phyloP scores from a whole-genome alignment of 202 grass and related monocot species.

The Hordeum pubiflorum region DNA sequence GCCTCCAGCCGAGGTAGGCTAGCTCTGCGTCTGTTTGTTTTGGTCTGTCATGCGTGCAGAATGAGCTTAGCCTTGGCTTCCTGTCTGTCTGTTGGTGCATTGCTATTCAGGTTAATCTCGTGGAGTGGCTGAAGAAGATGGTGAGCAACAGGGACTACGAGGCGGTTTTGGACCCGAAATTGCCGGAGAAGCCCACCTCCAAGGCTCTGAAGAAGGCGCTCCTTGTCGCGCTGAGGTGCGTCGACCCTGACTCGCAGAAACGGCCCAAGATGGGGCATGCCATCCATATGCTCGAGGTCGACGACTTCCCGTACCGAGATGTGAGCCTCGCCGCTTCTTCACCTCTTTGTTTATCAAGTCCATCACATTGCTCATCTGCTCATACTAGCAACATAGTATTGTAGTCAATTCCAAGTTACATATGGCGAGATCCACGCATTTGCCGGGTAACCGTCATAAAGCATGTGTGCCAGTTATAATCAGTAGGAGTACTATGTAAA shows the following conservation, averaged over 20 bases:
- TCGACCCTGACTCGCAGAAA: slow-evolving; percentile 82
- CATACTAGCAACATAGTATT: neutral
- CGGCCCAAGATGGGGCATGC: slow-evolving; percentile 89
- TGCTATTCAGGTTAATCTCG: slow-evolving; percentile 75
- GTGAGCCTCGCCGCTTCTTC: slow-evolving; percentile 31
- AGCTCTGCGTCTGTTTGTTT: neutral
- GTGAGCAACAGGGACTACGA: slow-evolving; percentile 82
- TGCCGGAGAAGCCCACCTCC: slow-evolving; percentile 61
- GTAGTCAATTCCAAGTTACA: slow-evolving; percentile 18
- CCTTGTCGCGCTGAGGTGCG: slow-evolving; percentile 74
- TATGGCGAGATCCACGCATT: neutral
- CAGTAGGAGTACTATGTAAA: neutral
- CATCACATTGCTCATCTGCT: slow-evolving; percentile 7
- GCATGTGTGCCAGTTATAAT: neutral
- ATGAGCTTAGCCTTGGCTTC: neutral
- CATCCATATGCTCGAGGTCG: slow-evolving; percentile 93
- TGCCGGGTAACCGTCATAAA: neutral
- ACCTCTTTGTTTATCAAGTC: neutral
- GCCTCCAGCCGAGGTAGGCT: slow-evolving; percentile 47
- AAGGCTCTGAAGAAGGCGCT: slow-evolving; percentile 83
- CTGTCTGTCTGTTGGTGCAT: no score
- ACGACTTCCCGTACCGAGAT: slow-evolving; percentile 84
- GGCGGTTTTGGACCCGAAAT: slow-evolving; percentile 65
- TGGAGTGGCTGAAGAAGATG: slow-evolving; percentile 90
- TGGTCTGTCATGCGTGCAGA: neutral